Conservation (phyloP, 2,329 filamentous ascomycete species). For the Endoconidiophora laricicola region DNA sequence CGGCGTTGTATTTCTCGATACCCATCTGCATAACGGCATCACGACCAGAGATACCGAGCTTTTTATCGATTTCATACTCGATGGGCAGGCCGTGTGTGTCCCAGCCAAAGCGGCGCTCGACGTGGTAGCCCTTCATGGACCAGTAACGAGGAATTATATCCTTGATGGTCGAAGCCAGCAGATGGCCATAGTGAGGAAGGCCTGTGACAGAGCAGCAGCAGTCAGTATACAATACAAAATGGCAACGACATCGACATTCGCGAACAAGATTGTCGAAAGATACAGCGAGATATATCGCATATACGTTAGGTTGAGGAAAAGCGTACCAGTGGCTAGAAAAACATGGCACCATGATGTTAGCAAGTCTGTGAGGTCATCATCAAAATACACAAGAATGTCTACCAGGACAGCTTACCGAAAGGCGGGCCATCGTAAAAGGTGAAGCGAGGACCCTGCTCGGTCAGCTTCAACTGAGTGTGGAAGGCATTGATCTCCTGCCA, state of each 20-base stretch:
- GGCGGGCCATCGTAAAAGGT: constrained; percentile 89
- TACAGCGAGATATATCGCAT: background rate
- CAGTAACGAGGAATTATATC: constrained; percentile 84
- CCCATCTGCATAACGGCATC: constrained; percentile 69
- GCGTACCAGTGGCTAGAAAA: constrained; percentile 13
- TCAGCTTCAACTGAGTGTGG: constrained; percentile 32
- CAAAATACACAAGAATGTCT: background rate
- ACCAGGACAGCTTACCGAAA: constrained; percentile 25
- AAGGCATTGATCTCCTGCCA: constrained; percentile 17
- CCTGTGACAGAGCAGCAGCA: constrained; percentile 11
- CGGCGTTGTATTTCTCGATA: constrained; percentile 66
- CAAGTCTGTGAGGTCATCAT: background rate
- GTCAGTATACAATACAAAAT: background rate
- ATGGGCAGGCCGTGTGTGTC: constrained; percentile 76
- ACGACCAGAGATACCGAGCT: constrained; percentile 62
- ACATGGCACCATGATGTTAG: constrained; percentile 1
- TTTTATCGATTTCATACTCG: constrained; percentile 87
- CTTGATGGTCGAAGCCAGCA: constrained; percentile 77
- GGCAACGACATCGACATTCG: background rate
- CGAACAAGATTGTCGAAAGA: background rate
- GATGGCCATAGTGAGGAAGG: constrained; percentile 32
- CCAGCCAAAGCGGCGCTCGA: constrained; percentile 75
- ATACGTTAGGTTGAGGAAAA: background rate
- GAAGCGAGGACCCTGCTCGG: constrained; percentile 65
- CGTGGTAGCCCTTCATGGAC: constrained; percentile 81